These are phyloP conservation scores for Backusella australiensis DNA, from an alignment of 192 early-diverging fungal species.

Conservation along the genomic window DNA sequence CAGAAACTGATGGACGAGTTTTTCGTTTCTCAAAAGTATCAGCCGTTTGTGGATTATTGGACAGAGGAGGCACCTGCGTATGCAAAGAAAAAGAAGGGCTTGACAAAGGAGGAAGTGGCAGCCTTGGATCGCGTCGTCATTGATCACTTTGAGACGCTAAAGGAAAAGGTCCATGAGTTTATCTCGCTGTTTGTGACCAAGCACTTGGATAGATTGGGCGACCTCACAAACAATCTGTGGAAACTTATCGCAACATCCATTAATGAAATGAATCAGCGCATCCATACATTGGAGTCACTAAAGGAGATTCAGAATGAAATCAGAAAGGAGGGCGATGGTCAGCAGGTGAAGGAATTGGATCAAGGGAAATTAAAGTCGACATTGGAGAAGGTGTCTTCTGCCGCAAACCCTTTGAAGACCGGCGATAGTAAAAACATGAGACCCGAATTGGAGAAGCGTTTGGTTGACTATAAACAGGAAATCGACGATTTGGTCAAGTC, in stretches of 20 bases:
- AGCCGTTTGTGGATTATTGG: constrained; percentile 57
- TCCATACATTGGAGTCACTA: neutral
- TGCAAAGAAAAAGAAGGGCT: constrained; percentile 5
- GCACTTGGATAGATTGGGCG: neutral
- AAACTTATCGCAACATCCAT: neutral
- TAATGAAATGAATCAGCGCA: neutral
- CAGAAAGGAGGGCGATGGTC: neutral
- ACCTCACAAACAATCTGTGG: neutral
- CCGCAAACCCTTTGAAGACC: neutral
- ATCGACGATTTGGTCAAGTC: constrained; percentile 15
- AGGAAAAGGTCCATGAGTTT: neutral
- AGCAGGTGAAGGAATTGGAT: neutral
- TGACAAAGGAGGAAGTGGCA: neutral
- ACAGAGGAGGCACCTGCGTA: neutral
- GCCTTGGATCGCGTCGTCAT: neutral
- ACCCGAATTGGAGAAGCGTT: neutral
- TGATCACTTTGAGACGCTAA: neutral
- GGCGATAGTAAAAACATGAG: neutral
- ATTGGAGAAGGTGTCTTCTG: neutral
- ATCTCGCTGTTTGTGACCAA: neutral
- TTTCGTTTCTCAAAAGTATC: constrained; percentile 10
- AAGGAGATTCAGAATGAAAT: neutral
- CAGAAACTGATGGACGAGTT: constrained; percentile 19
- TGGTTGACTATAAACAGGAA: neutral
- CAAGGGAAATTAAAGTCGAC: neutral